A percentile compares a stretch with the other conserved stretches of the same genome.
phyloP scores from a whole-genome alignment of 169 alveolate species.

The Plasmodium vinckei region DNA sequence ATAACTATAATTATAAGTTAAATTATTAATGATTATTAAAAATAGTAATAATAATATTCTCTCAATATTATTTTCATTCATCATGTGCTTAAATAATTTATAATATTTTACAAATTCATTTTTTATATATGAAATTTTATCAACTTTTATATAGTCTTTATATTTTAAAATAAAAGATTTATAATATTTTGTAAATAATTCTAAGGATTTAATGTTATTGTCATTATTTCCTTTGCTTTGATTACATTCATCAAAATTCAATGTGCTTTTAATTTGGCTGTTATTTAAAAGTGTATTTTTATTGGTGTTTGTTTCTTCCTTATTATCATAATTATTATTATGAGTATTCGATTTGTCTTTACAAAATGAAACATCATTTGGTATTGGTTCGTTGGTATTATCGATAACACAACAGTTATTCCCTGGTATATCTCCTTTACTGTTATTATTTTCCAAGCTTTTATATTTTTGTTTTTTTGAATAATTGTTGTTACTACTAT shows the following conservation, averaged over 20 bases:
- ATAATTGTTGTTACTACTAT: neutral
- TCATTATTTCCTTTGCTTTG: neutral
- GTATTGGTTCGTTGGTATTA: neutral
- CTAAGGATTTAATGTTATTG: conserved; percentile 3
- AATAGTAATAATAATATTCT: conserved; percentile 18
- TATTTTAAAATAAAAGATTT: conserved; percentile 28
- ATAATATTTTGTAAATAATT: conserved; percentile 39
- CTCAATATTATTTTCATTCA: conserved; percentile 22
- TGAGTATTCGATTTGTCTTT: neutral
- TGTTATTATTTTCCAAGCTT: neutral
- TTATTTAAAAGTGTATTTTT: neutral
- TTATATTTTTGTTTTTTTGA: neutral
- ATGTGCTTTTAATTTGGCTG: neutral
- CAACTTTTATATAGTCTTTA: conserved; percentile 35
- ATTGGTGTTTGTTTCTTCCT: neutral
- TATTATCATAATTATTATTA: neutral
- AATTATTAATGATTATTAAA: conserved; percentile 55
- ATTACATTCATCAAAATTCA: neutral
- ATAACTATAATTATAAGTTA: conserved; percentile 5
- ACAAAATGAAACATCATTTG: neutral
- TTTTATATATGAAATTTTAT: conserved; percentile 31
- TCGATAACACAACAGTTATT: neutral
- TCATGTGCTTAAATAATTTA: conserved; percentile 13
- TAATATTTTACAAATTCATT: conserved; percentile 45
- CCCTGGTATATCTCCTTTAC: neutral